phyloP scores from a whole-genome alignment of 345 rosid genomes.

The Clarkia xantiana region DNA sequence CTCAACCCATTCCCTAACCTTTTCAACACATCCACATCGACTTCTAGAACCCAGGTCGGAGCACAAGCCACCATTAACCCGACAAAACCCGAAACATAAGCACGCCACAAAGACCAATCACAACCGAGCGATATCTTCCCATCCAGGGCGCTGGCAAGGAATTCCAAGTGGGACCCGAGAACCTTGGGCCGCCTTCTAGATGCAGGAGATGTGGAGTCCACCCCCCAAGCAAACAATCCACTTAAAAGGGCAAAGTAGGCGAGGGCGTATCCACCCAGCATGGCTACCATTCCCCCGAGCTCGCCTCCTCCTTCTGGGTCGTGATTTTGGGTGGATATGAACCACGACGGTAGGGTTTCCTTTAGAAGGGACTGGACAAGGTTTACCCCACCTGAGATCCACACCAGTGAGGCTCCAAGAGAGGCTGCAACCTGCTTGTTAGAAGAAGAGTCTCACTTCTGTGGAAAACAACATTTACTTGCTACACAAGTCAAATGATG shows the following conservation, averaged over 20 bases:
- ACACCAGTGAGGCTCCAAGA: conserved; percentile 75
- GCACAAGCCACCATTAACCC: conserved; percentile 61
- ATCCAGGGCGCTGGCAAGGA: conserved; percentile 65
- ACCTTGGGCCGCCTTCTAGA: conserved; percentile 52
- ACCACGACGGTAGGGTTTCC: conserved; percentile 92
- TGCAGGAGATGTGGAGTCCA: conserved; percentile 46
- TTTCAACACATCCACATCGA: conserved; percentile 52
- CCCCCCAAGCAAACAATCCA: conserved; percentile 88
- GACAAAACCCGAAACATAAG: conserved; percentile 67
- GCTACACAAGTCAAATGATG: too few species aligned
- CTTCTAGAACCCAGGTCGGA: conserved; percentile 69
- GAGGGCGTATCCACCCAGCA: conserved; percentile 73
- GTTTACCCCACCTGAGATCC: conserved; percentile 68
- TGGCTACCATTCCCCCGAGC: conserved; percentile 46
- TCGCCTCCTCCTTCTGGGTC: conserved; percentile 42
- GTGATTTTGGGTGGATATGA: conserved; percentile 47
- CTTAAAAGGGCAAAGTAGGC: conserved; percentile 70
- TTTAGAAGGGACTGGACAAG: conserved; percentile 61
- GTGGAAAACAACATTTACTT: too few species aligned
- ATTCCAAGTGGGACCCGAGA: conserved; percentile 56
- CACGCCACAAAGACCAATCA: conserved; percentile 62
- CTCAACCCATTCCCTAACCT: conserved; percentile 70
- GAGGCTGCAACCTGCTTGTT: conserved; percentile 57
- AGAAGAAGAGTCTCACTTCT: too few species aligned
- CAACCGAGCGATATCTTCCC: conserved; percentile 88